These are phyloP conservation scores for Trichoderma sp. DNA, from an alignment of 2,329 filamentous ascomycete species.

Conservation along the genomic window DNA sequence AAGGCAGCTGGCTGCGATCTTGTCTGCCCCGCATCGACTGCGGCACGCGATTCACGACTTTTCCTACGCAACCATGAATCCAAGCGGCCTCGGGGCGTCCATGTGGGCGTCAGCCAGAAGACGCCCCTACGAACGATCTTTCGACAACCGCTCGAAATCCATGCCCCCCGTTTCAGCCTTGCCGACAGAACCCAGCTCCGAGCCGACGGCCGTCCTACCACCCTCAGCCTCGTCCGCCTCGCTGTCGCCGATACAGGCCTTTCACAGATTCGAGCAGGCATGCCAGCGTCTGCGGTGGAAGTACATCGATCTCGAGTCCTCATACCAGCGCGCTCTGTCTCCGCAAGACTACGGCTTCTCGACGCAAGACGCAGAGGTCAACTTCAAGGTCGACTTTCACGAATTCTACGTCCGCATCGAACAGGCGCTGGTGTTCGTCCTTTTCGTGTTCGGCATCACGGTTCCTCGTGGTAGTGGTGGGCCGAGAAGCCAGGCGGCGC, in stretches of 20 bases:
- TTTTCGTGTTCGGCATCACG: slow-evolving; percentile 62
- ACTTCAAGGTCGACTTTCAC: slow-evolving; percentile 78
- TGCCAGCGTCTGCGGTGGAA: slow-evolving; percentile 65
- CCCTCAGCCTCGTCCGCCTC: slow-evolving; percentile 16
- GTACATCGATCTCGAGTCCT: slow-evolving; percentile 58
- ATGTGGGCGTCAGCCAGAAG: slow-evolving; percentile 22
- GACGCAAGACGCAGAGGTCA: slow-evolving; percentile 56
- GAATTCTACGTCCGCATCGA: slow-evolving; percentile 75
- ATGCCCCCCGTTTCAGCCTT: slow-evolving; percentile 18
- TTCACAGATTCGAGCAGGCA: slow-evolving; percentile 61
- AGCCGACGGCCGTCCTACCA: neutral
- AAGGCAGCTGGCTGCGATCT: neutral
- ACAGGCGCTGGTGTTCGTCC: slow-evolving; percentile 66
- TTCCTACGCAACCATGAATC: neutral
- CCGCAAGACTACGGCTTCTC: slow-evolving; percentile 39
- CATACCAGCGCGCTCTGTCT: slow-evolving; percentile 53
- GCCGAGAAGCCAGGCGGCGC: slow-evolving; percentile 32
- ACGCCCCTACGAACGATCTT: neutral
- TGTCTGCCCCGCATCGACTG: neutral
- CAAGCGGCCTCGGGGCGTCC: slow-evolving; percentile 19
- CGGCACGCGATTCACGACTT: neutral
- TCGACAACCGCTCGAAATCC: slow-evolving; percentile 23
- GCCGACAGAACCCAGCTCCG: neutral
- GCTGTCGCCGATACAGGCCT: slow-evolving; percentile 43
- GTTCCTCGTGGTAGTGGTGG: slow-evolving; percentile 39